phyloP scores from a whole-genome alignment of 148 eudicot species.

The Fagopyrum tataricum region DNA sequence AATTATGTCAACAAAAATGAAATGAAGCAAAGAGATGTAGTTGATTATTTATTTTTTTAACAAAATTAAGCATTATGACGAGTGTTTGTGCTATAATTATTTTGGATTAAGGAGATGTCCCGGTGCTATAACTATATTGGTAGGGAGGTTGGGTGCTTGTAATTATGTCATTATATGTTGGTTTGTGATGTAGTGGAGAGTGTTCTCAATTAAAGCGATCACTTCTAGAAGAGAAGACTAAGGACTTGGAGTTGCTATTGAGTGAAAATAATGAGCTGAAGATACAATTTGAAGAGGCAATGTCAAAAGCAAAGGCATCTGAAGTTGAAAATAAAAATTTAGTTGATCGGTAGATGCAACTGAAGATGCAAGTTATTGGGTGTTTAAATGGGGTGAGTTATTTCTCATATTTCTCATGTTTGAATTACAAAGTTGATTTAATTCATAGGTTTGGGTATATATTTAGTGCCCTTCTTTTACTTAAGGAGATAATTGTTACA shows the following conservation, averaged over 20 bases:
- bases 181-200: too few relatives aligned
- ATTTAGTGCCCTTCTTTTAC: too few relatives aligned
- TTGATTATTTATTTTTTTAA: not conserved
- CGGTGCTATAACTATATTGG: too few relatives aligned
- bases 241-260: constrained; percentile 53
- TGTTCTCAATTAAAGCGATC: constrained; percentile 39
- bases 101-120: not conserved
- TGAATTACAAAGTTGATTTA: too few relatives aligned
- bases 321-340: constrained; percentile 74
- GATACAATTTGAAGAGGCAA: constrained; percentile 56
- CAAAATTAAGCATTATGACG: not conserved
- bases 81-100: too few relatives aligned
- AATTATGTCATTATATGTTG: not conserved
- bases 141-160: too few relatives aligned
- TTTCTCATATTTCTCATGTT: too few relatives aligned
- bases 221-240: constrained; percentile 61
- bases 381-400: constrained; percentile 77
- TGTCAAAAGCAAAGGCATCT: constrained; percentile 45
- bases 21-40: too few relatives aligned
- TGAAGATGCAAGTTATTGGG: constrained; percentile 95
- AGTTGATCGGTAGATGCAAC: constrained; percentile 85
- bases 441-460: too few relatives aligned
- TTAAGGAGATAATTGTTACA: too few relatives aligned
- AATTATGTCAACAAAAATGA: too few relatives aligned
- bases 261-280: constrained; percentile 62